Evolutionary conservation across 2,329 filamentous ascomycete genomes (phyloP).

Genomic region (Cladosporium cucumerinum): DNA sequence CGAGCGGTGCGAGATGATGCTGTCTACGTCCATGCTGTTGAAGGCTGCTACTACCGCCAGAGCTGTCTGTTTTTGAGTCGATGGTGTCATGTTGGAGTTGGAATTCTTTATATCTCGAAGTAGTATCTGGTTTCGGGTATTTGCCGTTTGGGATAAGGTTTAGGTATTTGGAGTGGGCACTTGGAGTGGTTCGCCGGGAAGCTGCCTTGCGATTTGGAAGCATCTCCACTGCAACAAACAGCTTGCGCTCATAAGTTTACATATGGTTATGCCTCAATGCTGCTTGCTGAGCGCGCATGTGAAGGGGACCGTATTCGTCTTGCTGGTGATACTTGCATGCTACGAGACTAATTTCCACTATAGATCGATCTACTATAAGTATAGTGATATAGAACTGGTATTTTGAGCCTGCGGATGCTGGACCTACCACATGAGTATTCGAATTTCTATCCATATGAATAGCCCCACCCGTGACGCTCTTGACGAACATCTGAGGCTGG

Average conservation of each 20-base stretch:
- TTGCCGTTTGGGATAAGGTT: background rate
- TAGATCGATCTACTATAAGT: background rate
- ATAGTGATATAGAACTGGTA: background rate
- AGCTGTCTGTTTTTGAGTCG: conserved; percentile 31
- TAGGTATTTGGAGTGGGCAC: background rate
- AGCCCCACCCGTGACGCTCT: background rate
- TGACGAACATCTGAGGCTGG: too few relatives aligned
- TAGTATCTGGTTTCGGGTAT: background rate
- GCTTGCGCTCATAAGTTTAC: background rate
- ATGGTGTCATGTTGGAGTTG: background rate
- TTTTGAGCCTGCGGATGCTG: background rate
- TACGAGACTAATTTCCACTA: too few relatives aligned
- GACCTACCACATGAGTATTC: background rate
- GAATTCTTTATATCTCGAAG: background rate
- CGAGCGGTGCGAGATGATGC: conserved; percentile 31
- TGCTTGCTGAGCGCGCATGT: background rate
- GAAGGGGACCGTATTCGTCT: background rate
- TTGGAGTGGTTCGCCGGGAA: background rate
- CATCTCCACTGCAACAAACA: background rate
- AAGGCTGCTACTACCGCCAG: conserved; percentile 31
- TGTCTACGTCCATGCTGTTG: conserved; percentile 31
- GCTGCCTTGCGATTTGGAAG: background rate
- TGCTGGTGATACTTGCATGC: background rate
- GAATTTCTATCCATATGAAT: background rate
- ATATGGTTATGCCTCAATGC: background rate